phyloP scores from a whole-genome alignment of 1,284 basidiomycete genomes.

The Tilletia caries region DNA sequence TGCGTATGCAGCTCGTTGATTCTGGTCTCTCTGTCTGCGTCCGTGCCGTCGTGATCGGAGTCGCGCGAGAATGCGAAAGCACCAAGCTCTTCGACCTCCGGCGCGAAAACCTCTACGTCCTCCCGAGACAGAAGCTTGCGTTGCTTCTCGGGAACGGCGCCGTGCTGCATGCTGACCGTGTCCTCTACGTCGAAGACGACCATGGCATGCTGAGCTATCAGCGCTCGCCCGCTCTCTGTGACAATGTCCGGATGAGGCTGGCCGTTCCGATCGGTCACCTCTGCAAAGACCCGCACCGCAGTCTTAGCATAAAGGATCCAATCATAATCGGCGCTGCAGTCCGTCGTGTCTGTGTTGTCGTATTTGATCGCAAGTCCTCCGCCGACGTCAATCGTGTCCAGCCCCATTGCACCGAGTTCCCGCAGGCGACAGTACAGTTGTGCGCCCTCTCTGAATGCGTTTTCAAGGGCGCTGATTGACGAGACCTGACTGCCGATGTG shows the following conservation, averaged over 20 bases:
- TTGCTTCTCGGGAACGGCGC: neutral
- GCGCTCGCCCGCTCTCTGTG: neutral
- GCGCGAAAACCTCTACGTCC: neutral
- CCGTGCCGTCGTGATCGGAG: neutral
- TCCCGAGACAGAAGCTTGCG: neutral
- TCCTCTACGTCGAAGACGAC: neutral
- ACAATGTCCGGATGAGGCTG: neutral
- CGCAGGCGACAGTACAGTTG: neutral
- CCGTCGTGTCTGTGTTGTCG: neutral
- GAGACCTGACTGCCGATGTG: slow-evolving; percentile 1
- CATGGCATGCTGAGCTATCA: neutral
- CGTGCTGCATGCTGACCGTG: neutral
- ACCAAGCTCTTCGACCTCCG: too few relatives aligned
- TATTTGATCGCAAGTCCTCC: neutral
- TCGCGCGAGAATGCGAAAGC: too few relatives aligned
- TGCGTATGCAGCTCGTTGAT: neutral
- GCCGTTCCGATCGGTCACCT: neutral
- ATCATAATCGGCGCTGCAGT: neutral
- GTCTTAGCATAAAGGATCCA: neutral
- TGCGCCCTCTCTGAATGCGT: neutral
- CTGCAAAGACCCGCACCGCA: neutral
- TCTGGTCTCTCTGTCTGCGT: neutral
- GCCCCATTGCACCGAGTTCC: neutral
- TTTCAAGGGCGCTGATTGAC: neutral
- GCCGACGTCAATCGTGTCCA: neutral